Evolutionary conservation across 2,329 filamentous ascomycete genomes (phyloP), one percentile per base, ranked within the genome.

Genomic region (Aspergillus melleus): DNA sequence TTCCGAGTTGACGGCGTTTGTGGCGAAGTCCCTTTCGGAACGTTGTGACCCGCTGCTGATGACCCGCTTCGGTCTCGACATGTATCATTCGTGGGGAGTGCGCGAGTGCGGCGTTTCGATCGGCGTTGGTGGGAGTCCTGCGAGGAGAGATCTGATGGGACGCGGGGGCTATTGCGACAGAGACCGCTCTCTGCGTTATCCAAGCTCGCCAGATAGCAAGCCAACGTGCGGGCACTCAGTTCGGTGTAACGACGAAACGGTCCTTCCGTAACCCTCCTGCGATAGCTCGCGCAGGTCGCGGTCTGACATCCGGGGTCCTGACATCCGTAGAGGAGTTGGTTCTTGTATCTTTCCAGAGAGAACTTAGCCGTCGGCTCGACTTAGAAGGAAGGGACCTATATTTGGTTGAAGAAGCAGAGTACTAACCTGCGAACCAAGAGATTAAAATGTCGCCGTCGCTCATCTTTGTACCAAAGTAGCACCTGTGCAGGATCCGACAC

Each of bases 281-380:
- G 87, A 72, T 86, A 92, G 62, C 88, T 92, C 70, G 94, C 89
- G 77, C 92, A 96, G 14, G 91, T 94, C 14, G 91, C 78, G 1
- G 88, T 94, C 39, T 81, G 81, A 76, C 92, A 96, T 54, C 82
- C 80, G 55, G 82, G 79, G 64, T 84, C 85, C 62, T 86, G 86
- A 72, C 92, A 96, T 64, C 92, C 92, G 65, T 90, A 84, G 58
- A 92, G 86, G n/a, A 96, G 85, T 76, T 96, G 92, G 36, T 85
- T 81, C 53, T 93, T 87, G 71, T 90, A 96, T 68, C 90, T 94
- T 54, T 19, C 19, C 6, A 42, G 42, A 39, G 20, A 44, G 32
- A 49, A 29, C 54, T 63, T 61, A 61, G 59, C 46, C 57, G 52
- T 47, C 24, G 29, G n/a, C 9, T 24, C 29, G 11, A 14, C 6